phyloP scores from a whole-genome alignment of 441 rosid species.

The Lepidium campestre region DNA sequence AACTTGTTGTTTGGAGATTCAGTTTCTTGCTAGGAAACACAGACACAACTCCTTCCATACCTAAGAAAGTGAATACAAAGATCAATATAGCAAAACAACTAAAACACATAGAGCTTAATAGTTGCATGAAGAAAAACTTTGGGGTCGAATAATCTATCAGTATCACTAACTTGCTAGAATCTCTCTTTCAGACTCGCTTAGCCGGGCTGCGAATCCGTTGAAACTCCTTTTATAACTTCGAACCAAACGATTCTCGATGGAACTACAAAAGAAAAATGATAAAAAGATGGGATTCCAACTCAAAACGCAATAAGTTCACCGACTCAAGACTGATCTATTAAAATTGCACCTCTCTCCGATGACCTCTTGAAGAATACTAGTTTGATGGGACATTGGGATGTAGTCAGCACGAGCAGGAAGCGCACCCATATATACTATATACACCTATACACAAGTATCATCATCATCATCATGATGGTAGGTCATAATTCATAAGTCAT shows the following conservation, averaged over 20 bases:
- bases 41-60: constrained; percentile 45
- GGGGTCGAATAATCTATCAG: too few relatives aligned
- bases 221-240: constrained; percentile 45
- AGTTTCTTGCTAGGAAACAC: constrained; percentile 45
- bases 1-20: constrained; percentile 56
- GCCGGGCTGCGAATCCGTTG: constrained; percentile 34
- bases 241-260: constrained; percentile 39
- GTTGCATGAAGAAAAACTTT: neutral
- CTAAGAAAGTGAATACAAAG: neutral
- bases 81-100: neutral
- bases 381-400: constrained; percentile 26
- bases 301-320: too few relatives aligned
- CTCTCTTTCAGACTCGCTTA: constrained; percentile 30
- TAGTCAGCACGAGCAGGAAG: constrained; percentile 51
- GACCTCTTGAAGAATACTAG: constrained; percentile 21
- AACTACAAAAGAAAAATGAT: constrained; percentile 2
- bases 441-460: constrained; percentile 50
- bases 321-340: neutral
- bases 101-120: neutral
- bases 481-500: neutral
- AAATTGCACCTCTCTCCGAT: constrained; percentile 19
- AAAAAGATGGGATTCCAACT: too few relatives aligned
- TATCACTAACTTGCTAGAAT: constrained; percentile 25
- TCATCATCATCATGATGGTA: constrained; percentile 7
- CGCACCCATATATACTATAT: constrained; percentile 68